Evolutionary conservation across 805 yeast species (phyloP), one percentile per base, ranked within the genome.

Genomic region (Saccharomycopsis malanga): DNA sequence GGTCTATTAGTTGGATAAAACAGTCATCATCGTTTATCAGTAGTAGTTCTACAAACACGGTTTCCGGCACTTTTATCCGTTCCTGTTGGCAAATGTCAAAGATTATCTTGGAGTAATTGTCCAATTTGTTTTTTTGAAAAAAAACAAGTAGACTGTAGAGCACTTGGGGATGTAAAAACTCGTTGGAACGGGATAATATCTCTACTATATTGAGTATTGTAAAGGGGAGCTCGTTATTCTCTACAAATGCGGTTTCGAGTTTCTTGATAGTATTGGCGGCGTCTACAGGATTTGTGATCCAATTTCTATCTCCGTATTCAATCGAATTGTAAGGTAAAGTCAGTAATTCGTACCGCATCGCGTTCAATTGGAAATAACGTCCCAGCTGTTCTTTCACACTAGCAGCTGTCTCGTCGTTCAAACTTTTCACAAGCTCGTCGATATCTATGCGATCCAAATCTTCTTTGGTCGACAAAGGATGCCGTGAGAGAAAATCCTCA

Each of bases 81-180:
- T 44, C 30, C 25, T 44, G 23, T 10, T 36, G 17, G 10, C 46
- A 44, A 9, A 35, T 15, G 21, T 44, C 21, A 21, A 24, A 38
- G 21, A 44, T 37, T 17, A 36, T 9, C 3, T 25, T 20, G 23
- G 32, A 24, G 29, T 44, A 35, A 3, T 44, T 25, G 32, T 35
- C 22, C 17, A 44, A 22, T 6, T 17, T 27, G 17, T 18, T 20
- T n/a, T 36, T 18, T 18, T 44, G 35, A 27, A 44, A 44, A 20
- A 36, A 29, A 20, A 18, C 20, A 5, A 44, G 23, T 14, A 44
- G 25, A 15, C 18, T 22, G 4, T 35, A 27, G 4, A 44, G 15
- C 21, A 21, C n/a, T 22, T 44, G 21, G 14, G 39, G 42, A 12
- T 17, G 35, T 20, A 44, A 44, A 24, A 36, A 36, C 23, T 44